Conservation (phyloP, 2,329 filamentous ascomycete genomes). For the Pestalotiopsis sp. region DNA sequence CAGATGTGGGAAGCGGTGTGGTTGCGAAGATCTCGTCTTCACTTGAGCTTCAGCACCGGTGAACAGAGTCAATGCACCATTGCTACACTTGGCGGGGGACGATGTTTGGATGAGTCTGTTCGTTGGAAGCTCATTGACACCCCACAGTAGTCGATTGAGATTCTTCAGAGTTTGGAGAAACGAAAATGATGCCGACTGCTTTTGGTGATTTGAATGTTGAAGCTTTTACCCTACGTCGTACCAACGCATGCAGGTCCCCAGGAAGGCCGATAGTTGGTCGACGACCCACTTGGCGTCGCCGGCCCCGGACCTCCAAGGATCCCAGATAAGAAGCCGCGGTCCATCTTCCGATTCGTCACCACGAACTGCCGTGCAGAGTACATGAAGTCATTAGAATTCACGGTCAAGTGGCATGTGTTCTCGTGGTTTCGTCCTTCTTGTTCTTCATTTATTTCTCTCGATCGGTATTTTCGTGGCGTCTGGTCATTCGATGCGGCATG, state of each 20-base stretch:
- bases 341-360: too few species aligned
- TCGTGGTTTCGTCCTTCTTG: too few species aligned
- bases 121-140: fast-evolving
- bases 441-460: too few species aligned
- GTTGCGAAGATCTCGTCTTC: not conserved
- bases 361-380: too few species aligned
- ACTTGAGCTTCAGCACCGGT: not conserved
- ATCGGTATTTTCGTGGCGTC: too few species aligned
- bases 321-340: not conserved
- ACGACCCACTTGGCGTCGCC: not conserved
- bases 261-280: not conserved
- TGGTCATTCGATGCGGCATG: too few species aligned
- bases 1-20: not conserved
- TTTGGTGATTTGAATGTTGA: not conserved
- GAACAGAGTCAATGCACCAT: not conserved
- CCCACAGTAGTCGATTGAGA: too few species aligned
- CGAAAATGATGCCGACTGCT: not conserved
- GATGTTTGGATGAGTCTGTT: not conserved
- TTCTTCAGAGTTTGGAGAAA: too few species aligned
- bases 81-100: not conserved
- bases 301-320: not conserved
- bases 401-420: too few species aligned
- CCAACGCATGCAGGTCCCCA: not conserved
- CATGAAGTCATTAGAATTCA: too few species aligned
- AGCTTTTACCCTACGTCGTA: not conserved